Percentiles rank a stretch among this genome's conserved stretches.
Evolutionary conservation across 108 stramenopile species (phyloP).

Genomic region (Nitzschia sp.): DNA sequence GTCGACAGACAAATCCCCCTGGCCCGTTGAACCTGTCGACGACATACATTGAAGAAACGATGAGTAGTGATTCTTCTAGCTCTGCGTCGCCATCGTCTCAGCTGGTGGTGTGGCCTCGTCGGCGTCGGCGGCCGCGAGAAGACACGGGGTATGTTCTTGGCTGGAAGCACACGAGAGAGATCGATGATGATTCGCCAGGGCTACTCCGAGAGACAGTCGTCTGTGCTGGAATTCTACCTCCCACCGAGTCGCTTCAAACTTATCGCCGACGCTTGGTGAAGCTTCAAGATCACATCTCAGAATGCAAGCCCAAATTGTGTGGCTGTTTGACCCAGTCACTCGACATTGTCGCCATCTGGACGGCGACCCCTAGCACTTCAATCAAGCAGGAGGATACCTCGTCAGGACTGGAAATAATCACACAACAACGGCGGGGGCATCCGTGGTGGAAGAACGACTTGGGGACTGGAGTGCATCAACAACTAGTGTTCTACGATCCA

Average conservation of each 20-base stretch:
- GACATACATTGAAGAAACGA: too few relatives aligned
- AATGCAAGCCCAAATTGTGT: not conserved
- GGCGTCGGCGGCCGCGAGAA: slow-evolving; percentile 3
- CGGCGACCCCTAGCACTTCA: not conserved
- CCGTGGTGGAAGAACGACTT: not conserved
- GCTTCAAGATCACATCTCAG: not conserved
- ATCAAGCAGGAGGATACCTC: not conserved
- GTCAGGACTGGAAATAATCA: slow-evolving; percentile 4
- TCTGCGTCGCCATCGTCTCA: not conserved
- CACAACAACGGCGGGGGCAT: not conserved
- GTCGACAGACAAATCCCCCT: too few relatives aligned
- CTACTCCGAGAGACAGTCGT: not conserved
- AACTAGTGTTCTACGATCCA: slow-evolving; percentile 17
- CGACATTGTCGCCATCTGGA: slow-evolving; percentile 26
- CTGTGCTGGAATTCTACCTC: slow-evolving; percentile 3
- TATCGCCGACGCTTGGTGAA: not conserved
- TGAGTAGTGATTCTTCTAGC: too few relatives aligned
- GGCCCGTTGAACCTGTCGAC: too few relatives aligned
- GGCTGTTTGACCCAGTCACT: slow-evolving; percentile 7
- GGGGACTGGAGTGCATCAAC: not conserved
- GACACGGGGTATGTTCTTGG: slow-evolving; percentile 5
- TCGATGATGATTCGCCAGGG: not conserved
- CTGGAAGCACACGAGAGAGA: slow-evolving; percentile 11
- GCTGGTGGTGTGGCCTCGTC: slow-evolving; percentile 8
- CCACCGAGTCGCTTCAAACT: not conserved